Evolutionary conservation across 352 stramenopile genomes (phyloP).

Genomic region (Phytophthora fragariaefolia): DNA sequence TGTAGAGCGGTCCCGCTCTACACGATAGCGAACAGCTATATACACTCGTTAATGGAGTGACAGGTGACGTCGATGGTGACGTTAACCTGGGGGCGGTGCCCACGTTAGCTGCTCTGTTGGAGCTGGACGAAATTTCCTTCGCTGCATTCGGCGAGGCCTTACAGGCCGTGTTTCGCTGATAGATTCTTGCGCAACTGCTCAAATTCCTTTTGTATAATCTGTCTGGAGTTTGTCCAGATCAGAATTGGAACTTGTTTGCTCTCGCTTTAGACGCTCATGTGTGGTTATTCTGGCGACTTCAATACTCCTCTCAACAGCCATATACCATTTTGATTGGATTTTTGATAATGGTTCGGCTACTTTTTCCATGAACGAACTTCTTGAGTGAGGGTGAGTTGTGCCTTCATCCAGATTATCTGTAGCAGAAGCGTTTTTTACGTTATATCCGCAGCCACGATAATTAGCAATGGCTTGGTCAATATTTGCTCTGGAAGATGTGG

Average conservation of each 20-base stretch:
- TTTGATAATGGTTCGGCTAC: neutral
- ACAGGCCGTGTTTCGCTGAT: too few relatives aligned
- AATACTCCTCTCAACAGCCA: neutral
- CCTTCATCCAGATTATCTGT: neutral
- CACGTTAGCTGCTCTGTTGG: too few relatives aligned
- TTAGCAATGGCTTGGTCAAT: too few relatives aligned
- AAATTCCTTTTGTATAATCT: neutral
- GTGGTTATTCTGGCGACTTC: neutral
- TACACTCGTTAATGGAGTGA: too few relatives aligned
- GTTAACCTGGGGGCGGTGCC: too few relatives aligned
- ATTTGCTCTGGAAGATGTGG: too few relatives aligned
- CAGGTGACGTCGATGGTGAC: too few relatives aligned
- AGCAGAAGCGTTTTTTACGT: neutral
- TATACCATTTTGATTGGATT: neutral
- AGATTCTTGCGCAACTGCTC: neutral
- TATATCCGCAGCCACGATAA: too few relatives aligned
- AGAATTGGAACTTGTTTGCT: neutral
- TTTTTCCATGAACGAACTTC: neutral
- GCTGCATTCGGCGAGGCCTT: too few relatives aligned
- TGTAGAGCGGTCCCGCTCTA: too few relatives aligned
- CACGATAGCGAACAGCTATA: too few relatives aligned
- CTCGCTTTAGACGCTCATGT: neutral
- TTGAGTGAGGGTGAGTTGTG: neutral
- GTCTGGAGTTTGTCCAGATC: conserved; percentile 1
- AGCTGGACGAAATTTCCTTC: too few relatives aligned